Percentiles rank a stretch among this genome's conserved stretches.
Conservation (phyloP, 2,329 filamentous ascomycete genomes). For the Paracamarosporium sp. region DNA sequence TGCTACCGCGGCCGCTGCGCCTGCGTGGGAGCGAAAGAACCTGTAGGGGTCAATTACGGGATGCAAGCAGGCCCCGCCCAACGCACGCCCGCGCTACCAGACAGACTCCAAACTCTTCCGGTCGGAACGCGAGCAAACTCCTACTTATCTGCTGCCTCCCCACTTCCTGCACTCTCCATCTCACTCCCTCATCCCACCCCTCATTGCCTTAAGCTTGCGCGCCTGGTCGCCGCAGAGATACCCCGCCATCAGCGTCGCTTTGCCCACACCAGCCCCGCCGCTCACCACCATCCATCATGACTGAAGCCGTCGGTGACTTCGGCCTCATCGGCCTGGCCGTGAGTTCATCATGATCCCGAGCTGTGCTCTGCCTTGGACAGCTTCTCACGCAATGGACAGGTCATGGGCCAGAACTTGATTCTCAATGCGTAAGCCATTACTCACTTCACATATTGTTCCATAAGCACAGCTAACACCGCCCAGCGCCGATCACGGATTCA, state of each 20-base stretch:
- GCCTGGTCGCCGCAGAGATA: conserved; percentile 37
- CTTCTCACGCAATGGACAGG: conserved; percentile 35
- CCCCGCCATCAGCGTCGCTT: conserved; percentile 28
- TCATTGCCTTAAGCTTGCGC: conserved; percentile 35
- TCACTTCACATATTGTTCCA: conserved; percentile 12
- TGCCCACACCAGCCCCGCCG: conserved; percentile 9
- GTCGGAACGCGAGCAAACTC: conserved; percentile 33
- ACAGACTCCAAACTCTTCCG: conserved; percentile 40
- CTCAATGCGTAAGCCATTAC: conserved; percentile 55
- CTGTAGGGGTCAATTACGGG: conserved; percentile 30
- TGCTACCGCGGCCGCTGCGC: conserved; percentile 40
- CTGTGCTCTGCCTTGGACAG: neutral
- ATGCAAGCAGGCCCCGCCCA: conserved; percentile 33
- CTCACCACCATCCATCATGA: conserved; percentile 37
- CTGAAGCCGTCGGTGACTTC: conserved; percentile 57
- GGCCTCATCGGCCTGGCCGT: conserved; percentile 61
- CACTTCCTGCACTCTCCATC: conserved; percentile 24
- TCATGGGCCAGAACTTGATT: conserved; percentile 63
- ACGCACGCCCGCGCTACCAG: conserved; percentile 30
- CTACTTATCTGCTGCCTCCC: conserved; percentile 41
- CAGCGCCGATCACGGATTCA: conserved; percentile 73
- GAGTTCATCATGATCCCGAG: conserved; percentile 21
- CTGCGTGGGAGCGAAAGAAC: conserved; percentile 27
- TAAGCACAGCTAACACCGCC: conserved; percentile 33
- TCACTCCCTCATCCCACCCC: conserved; percentile 24